Evolutionary conservation across 2,329 filamentous ascomycete genomes (phyloP).

Genomic region (Chaetomium sp.): DNA sequence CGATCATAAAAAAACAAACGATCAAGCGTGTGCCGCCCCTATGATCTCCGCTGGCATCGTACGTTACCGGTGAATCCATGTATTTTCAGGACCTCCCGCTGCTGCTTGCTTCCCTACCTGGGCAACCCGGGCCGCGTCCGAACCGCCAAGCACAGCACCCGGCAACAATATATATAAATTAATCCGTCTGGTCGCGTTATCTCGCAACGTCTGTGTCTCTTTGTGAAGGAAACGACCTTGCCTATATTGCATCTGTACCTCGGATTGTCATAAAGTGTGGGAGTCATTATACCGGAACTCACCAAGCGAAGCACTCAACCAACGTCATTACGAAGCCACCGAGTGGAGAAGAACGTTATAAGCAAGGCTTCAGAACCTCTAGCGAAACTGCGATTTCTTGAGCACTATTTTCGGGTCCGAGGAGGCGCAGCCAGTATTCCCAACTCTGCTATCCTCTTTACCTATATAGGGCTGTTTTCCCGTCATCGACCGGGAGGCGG

Average conservation of each 20-base stretch:
- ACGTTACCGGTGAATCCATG: neutral
- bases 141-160: constrained; percentile 3
- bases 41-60: neutral
- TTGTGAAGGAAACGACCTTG: neutral
- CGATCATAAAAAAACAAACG: neutral
- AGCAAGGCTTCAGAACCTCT: neutral
- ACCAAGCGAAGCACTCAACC: neutral
- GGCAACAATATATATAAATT: constrained; percentile 6
- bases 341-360: neutral
- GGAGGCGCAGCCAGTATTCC: neutral
- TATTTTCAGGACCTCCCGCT: neutral
- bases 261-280: neutral
- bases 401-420: neutral
- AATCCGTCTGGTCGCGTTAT: neutral
- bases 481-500: neutral
- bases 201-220: neutral
- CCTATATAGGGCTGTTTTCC: neutral
- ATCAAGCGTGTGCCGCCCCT: neutral
- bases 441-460: neutral
- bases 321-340: neutral
- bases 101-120: neutral
- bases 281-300: neutral
- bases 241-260: neutral
- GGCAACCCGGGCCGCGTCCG: neutral
- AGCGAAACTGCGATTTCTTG: neutral